These are phyloP conservation scores for Penicillium roqueforti DNA, from an alignment of 495 filamentous ascomycete species.

Conservation along the genomic window DNA sequence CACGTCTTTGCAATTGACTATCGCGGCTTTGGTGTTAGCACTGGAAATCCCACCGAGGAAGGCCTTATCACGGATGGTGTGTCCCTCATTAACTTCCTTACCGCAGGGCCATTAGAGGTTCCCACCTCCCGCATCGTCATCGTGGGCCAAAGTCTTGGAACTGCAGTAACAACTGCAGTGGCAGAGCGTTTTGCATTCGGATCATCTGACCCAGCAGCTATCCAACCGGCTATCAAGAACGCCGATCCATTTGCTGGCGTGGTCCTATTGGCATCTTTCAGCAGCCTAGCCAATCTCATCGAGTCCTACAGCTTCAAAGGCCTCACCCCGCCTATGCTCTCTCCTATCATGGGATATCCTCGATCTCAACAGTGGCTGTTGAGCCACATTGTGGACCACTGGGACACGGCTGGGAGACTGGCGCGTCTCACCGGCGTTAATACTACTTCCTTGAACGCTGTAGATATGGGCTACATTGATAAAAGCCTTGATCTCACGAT, in stretches of 20 bases:
- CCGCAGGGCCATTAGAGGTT: conserved; percentile 44
- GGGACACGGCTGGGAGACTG: conserved; percentile 51
- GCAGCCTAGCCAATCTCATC: conserved; percentile 65
- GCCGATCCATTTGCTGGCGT: conserved; percentile 63
- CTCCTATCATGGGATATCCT: conserved; percentile 62
- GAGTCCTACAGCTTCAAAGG: conserved; percentile 70
- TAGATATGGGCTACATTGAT: conserved; percentile 34
- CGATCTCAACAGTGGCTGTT: conserved; percentile 44
- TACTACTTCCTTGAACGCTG: conserved; percentile 17
- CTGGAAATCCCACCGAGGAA: conserved; percentile 72
- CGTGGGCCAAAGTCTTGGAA: conserved; percentile 86
- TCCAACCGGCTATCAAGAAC: conserved; percentile 36
- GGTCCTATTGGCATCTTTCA: conserved; percentile 76
- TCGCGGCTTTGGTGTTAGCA: conserved; percentile 81
- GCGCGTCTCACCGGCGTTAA: conserved; percentile 37
- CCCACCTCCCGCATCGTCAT: conserved; percentile 69
- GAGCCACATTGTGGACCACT: conserved; percentile 49
- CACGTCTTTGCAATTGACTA: conserved; percentile 79
- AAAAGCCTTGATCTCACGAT: conserved; percentile 61
- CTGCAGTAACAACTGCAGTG: conserved; percentile 71
- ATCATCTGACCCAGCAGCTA: conserved; percentile 30
- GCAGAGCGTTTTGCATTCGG: conserved; percentile 61
- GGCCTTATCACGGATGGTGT: conserved; percentile 80
- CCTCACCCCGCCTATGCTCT: conserved; percentile 72
- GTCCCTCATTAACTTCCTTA: conserved; percentile 59